Evolutionary conservation across 345 rosid species (phyloP), one percentile per base, ranked within the genome.

Genomic region (Pugionium cornutum): DNA sequence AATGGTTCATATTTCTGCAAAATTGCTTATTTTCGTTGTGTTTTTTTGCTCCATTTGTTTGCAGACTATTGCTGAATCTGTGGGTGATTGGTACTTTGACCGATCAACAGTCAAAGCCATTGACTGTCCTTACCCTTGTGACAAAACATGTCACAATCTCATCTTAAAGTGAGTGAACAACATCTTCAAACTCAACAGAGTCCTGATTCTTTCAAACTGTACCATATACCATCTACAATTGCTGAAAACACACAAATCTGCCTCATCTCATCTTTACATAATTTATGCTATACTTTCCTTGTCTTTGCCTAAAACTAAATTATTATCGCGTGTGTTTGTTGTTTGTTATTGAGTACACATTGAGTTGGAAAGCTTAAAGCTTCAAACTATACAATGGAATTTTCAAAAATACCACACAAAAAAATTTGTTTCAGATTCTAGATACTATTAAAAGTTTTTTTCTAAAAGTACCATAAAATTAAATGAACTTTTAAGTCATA

Each of bases 61-160:
- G 36, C 94, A 92, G 98, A 74, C 82, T 39, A 66, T 89, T 26
- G 97, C 92, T 25, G 74, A 75, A 35, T 72, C 96, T 18, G 97
- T 92, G 9, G 97, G 98, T 53, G 94, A 89, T 61, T 89, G 98
- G 95, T 89, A 76, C 69, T 40, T 69, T 53, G 75, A 69, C 51
- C 11, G 75, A 47, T 49, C 48, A 57, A 9, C 57, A 10, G 67
- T 65, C 3, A 75, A 75, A 43, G 67, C 62, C 51, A 64, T 75
- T n/a, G 78, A 69, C 48, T 75, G 71, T 52, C 75, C 78, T 41
- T 75, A 75, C 47, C 78, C 78, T 40, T 75, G 78, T 58, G 75
- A 75, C 53, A 69, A 75, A 69, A 75, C 78, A 31, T 75, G 75
- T 65, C 78, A 75, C 58, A 26, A 69, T 64, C 62, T 75, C 45